phyloP scores from a whole-genome alignment of 2,329 filamentous ascomycete genomes.

The Beauveria medogensis region DNA sequence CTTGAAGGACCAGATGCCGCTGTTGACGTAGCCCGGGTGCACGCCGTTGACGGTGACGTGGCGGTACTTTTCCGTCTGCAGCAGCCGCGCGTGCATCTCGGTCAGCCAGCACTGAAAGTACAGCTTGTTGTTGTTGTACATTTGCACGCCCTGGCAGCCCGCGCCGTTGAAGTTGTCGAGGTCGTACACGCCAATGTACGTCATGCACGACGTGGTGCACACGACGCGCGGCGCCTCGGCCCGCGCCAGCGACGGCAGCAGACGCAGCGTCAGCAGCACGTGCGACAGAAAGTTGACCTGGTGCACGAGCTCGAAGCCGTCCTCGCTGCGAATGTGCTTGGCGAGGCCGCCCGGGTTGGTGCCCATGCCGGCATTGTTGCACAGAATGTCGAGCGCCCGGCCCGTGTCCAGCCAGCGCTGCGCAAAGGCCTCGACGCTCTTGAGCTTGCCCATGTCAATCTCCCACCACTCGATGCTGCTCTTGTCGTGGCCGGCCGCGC shows the following conservation, averaged over 20 bases:
- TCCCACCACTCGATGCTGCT: conserved; percentile 21
- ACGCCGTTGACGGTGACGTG: conserved; percentile 24
- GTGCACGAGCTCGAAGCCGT: conserved; percentile 25
- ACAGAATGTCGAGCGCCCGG: conserved; percentile 20
- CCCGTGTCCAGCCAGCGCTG: conserved; percentile 19
- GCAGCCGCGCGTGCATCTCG: conserved; percentile 21
- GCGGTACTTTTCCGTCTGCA: conserved; percentile 15
- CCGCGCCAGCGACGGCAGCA: conserved; percentile 20
- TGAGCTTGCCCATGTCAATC: conserved; percentile 18
- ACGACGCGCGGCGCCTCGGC: conserved; percentile 19
- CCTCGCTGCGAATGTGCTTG: conserved; percentile 15
- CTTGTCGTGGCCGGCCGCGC: conserved; percentile 11
- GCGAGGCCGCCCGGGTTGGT: conserved; percentile 13
- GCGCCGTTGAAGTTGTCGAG: conserved; percentile 20
- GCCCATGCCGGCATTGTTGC: conserved; percentile 23
- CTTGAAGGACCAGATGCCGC: conserved; percentile 21
- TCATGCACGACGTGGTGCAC: conserved; percentile 23
- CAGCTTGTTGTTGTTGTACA: conserved; percentile 25
- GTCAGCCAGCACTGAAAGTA: conserved; percentile 26
- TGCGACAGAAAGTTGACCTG: conserved; percentile 26
- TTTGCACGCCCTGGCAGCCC: conserved; percentile 9
- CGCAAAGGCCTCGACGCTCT: conserved; percentile 20
- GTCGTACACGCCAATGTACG: conserved; percentile 20
- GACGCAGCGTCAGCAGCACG: conserved; percentile 20
- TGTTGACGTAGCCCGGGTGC: conserved; percentile 24